A percentile compares a stretch with the other conserved stretches of the same genome.
Evolutionary conservation across 2,329 filamentous ascomycete species (phyloP).

Genomic region (Colletotrichum filicis): DNA sequence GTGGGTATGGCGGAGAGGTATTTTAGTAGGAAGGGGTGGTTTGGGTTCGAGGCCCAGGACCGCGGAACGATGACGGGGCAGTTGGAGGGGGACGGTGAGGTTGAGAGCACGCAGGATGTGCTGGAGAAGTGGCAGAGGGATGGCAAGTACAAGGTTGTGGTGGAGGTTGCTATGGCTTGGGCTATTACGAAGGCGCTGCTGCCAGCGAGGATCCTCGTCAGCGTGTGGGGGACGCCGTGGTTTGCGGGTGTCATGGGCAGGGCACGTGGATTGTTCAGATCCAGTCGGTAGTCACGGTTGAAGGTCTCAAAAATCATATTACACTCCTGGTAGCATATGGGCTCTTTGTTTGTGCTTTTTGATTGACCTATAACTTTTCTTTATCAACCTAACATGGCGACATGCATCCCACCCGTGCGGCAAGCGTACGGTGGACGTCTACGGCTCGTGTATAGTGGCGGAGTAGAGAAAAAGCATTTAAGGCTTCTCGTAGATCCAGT

Average conservation of each 20-base stretch:
- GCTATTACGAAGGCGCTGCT: constrained; percentile 88
- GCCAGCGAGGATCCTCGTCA: constrained; percentile 79
- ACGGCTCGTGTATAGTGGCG: constrained; percentile 7
- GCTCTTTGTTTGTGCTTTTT: constrained; percentile 26
- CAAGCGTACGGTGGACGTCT: neutral
- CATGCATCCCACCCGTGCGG: constrained; percentile 2
- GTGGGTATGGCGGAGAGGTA: constrained; percentile 82
- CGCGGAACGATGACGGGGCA: constrained; percentile 42
- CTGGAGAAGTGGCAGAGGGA: constrained; percentile 53
- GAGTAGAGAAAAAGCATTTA: constrained; percentile 45
- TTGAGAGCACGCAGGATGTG: constrained; percentile 43
- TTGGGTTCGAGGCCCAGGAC: constrained; percentile 64
- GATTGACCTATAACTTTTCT: constrained; percentile 32
- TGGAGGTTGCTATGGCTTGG: constrained; percentile 87
- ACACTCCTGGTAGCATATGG: constrained; percentile 5
- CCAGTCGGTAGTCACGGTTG: constrained; percentile 38
- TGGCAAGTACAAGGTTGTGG: constrained; percentile 64
- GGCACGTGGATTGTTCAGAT: constrained; percentile 44
- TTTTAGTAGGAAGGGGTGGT: constrained; percentile 84
- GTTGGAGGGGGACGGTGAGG: constrained; percentile 33
- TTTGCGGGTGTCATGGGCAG: constrained; percentile 77
- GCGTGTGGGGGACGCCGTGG: constrained; percentile 92
- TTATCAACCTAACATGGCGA: constrained; percentile 25
- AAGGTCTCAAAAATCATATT: neutral
- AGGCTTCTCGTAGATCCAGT: constrained; percentile 98